Evolutionary conservation across 176 grass and related monocot genomes (phyloP).

Genomic region (Oryza nivara): DNA sequence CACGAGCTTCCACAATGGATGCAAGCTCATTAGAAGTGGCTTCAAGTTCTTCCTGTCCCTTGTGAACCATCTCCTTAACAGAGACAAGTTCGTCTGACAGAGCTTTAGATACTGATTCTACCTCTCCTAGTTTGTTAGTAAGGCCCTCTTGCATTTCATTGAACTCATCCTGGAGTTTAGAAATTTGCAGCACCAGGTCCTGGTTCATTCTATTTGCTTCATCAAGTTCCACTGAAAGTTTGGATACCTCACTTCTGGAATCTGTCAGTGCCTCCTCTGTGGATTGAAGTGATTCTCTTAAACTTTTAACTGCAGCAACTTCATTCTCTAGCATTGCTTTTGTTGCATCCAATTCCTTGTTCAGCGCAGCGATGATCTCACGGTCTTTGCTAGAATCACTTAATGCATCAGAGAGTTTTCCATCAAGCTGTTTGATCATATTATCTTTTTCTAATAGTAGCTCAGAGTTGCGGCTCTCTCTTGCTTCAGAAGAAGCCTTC

Average conservation of each 20-base stretch:
- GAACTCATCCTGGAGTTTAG: constrained; percentile 68
- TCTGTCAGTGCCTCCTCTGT: constrained; percentile 60
- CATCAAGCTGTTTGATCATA: constrained; percentile 62
- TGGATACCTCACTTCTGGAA: constrained; percentile 64
- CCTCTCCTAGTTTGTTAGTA: constrained; percentile 67
- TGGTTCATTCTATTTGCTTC: constrained; percentile 71
- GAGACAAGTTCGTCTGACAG: constrained; percentile 75
- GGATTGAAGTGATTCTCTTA: constrained; percentile 65
- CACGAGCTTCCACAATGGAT: constrained; percentile 60
- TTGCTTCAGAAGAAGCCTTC: constrained; percentile 65
- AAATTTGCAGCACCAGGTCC: constrained; percentile 65
- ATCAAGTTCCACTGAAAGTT: constrained; percentile 67
- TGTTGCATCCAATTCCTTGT: constrained; percentile 62
- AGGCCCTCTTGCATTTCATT: constrained; percentile 58
- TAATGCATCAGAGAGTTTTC: constrained; percentile 75
- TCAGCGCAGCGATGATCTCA: constrained; percentile 63
- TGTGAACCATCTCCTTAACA: constrained; percentile 70
- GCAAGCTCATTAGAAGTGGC: constrained; percentile 60
- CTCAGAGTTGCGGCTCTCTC: constrained; percentile 53
- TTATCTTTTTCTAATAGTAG: constrained; percentile 72
- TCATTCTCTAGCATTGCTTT: constrained; percentile 71
- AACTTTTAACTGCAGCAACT: constrained; percentile 44
- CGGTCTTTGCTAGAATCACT: constrained; percentile 61
- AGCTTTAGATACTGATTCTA: constrained; percentile 65
- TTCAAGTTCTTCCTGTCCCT: constrained; percentile 65